These are phyloP conservation scores for Atkinsonella hypoxylon DNA, from an alignment of 2,329 filamentous ascomycete genomes.

Conservation along the genomic window DNA sequence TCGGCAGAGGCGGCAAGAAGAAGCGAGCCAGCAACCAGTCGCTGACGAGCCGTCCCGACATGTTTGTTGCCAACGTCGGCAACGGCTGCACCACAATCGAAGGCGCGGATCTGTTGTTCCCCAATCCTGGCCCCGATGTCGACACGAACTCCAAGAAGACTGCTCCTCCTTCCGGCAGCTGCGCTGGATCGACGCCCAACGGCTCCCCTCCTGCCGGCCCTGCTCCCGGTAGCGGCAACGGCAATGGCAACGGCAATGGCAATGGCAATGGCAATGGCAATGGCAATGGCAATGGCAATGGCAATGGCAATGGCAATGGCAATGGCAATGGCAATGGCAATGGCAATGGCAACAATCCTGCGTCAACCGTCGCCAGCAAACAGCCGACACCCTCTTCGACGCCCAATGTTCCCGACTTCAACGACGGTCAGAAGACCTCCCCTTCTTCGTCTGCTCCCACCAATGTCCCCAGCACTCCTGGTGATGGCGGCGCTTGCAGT, in stretches of 20 bases:
- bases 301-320: no score
- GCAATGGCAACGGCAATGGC: no score
- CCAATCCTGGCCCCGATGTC: constrained; percentile 49
- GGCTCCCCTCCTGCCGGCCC: neutral
- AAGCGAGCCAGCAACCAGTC: constrained; percentile 20
- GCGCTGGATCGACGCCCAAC: constrained; percentile 6
- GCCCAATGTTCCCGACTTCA: neutral
- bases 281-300: neutral
- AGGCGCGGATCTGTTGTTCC: constrained; percentile 49
- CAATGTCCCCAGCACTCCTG: neutral
- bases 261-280: no score
- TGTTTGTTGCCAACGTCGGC: constrained; percentile 61
- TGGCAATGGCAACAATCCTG: neutral
- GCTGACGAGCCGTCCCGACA: constrained; percentile 47
- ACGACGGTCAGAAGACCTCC: neutral
- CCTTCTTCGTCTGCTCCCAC: neutral
- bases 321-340: no score
- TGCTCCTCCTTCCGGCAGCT: constrained; percentile 24
- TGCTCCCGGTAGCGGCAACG: neutral
- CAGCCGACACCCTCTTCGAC: neutral
- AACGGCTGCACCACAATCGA: constrained; percentile 48
- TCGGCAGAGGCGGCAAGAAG: constrained; percentile 26
- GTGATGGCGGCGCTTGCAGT: neutral
- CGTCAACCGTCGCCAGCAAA: neutral
- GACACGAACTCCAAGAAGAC: constrained; percentile 24